These are phyloP conservation scores for Bipolaris gigantea DNA, from an alignment of 2,329 filamentous ascomycete species.

Conservation along the genomic window DNA sequence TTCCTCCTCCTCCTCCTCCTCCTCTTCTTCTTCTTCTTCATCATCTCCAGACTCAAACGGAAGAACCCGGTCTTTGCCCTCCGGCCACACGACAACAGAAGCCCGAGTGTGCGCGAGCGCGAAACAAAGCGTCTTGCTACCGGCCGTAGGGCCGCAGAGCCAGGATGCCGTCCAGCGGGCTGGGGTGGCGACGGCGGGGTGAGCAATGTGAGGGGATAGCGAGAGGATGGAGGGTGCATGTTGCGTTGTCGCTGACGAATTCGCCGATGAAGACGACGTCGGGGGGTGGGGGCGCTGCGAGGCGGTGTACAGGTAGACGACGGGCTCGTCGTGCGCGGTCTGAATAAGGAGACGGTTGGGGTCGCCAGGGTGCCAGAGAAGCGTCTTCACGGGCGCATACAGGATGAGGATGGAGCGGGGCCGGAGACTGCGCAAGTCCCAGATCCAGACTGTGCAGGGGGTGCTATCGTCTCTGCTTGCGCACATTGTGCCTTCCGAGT, in stretches of 20 bases:
- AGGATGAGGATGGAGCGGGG: constrained; percentile 50
- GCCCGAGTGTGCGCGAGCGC: constrained; percentile 41
- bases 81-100: constrained; percentile 48
- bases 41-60: constrained; percentile 24
- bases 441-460: constrained; percentile 53
- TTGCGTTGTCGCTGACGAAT: constrained; percentile 9
- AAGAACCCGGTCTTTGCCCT: constrained; percentile 44
- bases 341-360: constrained; percentile 48
- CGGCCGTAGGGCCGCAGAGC: constrained; percentile 23
- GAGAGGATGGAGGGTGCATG: constrained; percentile 31
- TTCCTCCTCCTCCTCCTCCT: constrained; percentile 7
- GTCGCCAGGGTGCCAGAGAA: constrained; percentile 49
- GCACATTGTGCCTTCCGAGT: constrained; percentile 40
- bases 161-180: constrained; percentile 32
- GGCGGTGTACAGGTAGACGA: constrained; percentile 46
- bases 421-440: constrained; percentile 46
- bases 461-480: constrained; percentile 45
- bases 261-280: constrained; percentile 2
- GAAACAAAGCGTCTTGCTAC: constrained; percentile 41
- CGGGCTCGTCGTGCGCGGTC: constrained; percentile 45
- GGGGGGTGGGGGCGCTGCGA: neutral
- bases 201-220: constrained; percentile 26
- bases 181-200: constrained; percentile 24
- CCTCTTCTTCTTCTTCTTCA: constrained; percentile 16
- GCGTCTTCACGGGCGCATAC: constrained; percentile 47